Percentiles rank a stretch among this genome's conserved stretches.
Evolutionary conservation across 768 basidiomycete genomes (phyloP).

Genomic region (Amanita phalloides): DNA sequence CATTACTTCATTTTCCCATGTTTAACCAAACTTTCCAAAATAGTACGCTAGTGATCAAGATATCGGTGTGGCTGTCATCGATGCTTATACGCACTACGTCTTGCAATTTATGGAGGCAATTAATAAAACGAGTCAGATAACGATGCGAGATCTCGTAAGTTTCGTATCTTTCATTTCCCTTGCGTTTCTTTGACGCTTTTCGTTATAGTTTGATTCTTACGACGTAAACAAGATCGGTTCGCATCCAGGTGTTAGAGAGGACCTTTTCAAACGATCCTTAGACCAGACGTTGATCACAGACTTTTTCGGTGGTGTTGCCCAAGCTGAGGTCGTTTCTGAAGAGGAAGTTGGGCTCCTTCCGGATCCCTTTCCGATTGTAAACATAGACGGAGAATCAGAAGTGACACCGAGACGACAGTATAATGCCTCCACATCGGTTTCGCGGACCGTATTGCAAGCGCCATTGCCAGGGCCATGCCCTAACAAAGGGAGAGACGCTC

Average conservation of each 20-base stretch:
- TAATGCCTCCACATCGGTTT: not conserved
- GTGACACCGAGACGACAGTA: not conserved
- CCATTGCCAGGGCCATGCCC: not conserved
- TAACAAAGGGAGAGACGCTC: slow-evolving; percentile 10
- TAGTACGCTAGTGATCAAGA: slow-evolving; percentile 92
- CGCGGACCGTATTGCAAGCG: not conserved
- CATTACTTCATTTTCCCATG: not conserved
- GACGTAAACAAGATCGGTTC: slow-evolving; percentile 69
- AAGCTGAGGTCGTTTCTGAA: slow-evolving; percentile 49
- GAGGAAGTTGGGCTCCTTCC: not conserved
- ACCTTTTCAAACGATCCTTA: slow-evolving; percentile 66
- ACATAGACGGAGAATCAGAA: not conserved
- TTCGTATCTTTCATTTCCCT: not conserved
- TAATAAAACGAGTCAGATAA: slow-evolving; percentile 78
- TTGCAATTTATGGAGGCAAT: slow-evolving; percentile 87
- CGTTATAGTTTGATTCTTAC: slow-evolving; percentile 68
- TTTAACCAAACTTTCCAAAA: not conserved
- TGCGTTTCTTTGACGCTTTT: not conserved
- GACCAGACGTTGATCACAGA: slow-evolving; percentile 60
- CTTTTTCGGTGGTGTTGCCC: slow-evolving; percentile 83
- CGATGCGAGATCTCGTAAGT: slow-evolving; percentile 75
- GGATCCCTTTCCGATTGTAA: not conserved
- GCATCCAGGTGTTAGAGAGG: slow-evolving; percentile 80
- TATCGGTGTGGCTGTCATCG: slow-evolving; percentile 92
- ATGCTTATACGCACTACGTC: slow-evolving; percentile 87